Conservation (phyloP, 371 early-diverging fungal genomes). For the Batkoa obscura region DNA sequence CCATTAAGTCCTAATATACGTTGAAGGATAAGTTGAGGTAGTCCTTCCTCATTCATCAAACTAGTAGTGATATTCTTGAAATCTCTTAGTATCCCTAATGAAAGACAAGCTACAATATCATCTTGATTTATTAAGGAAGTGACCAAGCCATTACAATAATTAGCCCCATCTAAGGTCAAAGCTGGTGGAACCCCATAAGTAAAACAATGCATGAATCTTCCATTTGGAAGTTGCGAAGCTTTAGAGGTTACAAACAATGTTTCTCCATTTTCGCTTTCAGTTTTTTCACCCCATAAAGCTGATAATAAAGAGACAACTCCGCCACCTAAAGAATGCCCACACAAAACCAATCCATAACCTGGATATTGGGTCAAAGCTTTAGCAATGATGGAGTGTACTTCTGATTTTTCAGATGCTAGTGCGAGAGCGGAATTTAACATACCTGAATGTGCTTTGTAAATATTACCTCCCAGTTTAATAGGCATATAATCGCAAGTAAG, state of each 20-base stretch:
- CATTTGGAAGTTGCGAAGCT: slow-evolving; percentile 38
- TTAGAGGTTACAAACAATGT: slow-evolving; percentile 38
- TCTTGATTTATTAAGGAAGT: slow-evolving; percentile 51
- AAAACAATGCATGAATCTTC: slow-evolving; percentile 56
- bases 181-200: slow-evolving; percentile 55
- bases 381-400: slow-evolving; percentile 38
- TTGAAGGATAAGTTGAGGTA: slow-evolving; percentile 47
- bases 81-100: slow-evolving; percentile 48
- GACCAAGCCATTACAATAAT: slow-evolving; percentile 44
- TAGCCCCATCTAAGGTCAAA: slow-evolving; percentile 39
- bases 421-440: slow-evolving; percentile 55
- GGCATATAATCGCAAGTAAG: slow-evolving; percentile 32
- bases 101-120: slow-evolving; percentile 50
- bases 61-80: slow-evolving; percentile 52
- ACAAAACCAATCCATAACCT: slow-evolving; percentile 51
- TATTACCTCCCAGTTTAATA: slow-evolving; percentile 9
- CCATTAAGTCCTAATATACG: slow-evolving; percentile 27
- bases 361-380: slow-evolving; percentile 41
- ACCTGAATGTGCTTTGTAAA: slow-evolving; percentile 46
- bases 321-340: slow-evolving; percentile 66
- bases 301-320: slow-evolving; percentile 51
- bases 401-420: slow-evolving; percentile 34
- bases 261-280: slow-evolving; percentile 6
- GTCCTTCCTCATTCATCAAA: slow-evolving; percentile 33
- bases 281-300: slow-evolving; percentile 36